Evolutionary conservation across 2,329 filamentous ascomycete species (phyloP), one percentile per base, ranked within the genome.

Genomic region (Cercospora berteroae): DNA sequence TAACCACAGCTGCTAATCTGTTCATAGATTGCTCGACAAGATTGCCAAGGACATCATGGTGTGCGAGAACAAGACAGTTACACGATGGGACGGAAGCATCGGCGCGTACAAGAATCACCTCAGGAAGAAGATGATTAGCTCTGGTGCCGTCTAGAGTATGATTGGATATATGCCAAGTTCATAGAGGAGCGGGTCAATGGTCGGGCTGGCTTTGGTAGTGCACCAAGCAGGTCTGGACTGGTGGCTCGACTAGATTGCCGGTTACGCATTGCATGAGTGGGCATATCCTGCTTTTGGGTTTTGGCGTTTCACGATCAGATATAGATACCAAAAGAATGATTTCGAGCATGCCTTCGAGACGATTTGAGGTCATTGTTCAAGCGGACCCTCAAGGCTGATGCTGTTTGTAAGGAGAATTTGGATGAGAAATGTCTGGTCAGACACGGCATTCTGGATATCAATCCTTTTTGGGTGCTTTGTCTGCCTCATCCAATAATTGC

Each of bases 31-130:
- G 77, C 89, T 99, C 73, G 95, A 99, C 88, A 97, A 97, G 87
- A 98, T 99, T 80, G 95, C 95, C 75, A 99, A 99, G 87, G 93
- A 99, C 81, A 99, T 99, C 82, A 89, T 99, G 83, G 95, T 99
- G 65, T 99, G 96, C 83, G 95, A 99, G 84, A 93, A 99, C 89
- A 93, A 94, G 87, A 94, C 93, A 13, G 93, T 98, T 75, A 89
- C 87, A 75, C 83, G 88, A 76, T 99, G 95, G 95, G 89, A 94
- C 71, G 94, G 94, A 76, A 84, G 83, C 72, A 99, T 99, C 77
- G 90, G 90, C 74, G 89, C 93, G 68, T 99, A 99, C 92, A 99
- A 99, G 92, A 92, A 96, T 84, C 89, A 97, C 83, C 87, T 99
- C 77, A 90, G 94, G 80, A 98, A 98, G 90, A 98, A 98, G 92